These are phyloP conservation scores for Alloteropsis angusta DNA, from an alignment of 202 grass and related monocot species.

Conservation along the genomic window DNA sequence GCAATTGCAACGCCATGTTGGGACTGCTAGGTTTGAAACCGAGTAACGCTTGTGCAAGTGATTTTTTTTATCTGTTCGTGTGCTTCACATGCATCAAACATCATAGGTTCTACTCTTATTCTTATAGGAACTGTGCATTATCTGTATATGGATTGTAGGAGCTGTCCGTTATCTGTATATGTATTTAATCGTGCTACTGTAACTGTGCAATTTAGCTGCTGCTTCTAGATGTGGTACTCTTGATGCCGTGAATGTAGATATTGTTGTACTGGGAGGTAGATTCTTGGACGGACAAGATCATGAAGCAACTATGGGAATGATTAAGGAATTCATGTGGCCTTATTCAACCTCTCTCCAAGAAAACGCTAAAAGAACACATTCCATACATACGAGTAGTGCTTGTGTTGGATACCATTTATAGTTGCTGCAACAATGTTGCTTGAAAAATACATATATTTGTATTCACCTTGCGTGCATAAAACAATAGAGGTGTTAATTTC, in stretches of 20 bases:
- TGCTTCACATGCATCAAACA: neutral
- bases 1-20: neutral
- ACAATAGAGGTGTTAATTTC: neutral
- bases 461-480: neutral
- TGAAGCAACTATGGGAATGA: neutral
- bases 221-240: neutral
- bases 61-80: neutral
- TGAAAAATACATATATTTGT: neutral
- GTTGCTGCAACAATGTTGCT: neutral
- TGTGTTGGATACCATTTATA: neutral
- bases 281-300: neutral
- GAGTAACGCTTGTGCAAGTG: neutral
- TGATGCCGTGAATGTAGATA: constrained; percentile 1
- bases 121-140: neutral
- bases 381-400: neutral
- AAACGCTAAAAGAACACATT: neutral
- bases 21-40: constrained; percentile 8
- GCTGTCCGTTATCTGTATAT: neutral
- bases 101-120: neutral
- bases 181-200: neutral
- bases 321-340: neutral
- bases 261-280: constrained; percentile 4
- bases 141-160: neutral
- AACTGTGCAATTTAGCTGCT: neutral
- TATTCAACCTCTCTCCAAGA: neutral